Evolutionary conservation across 2,329 filamentous ascomycete genomes (phyloP).

Genomic region (Aspergillus ochraceoroseus): DNA sequence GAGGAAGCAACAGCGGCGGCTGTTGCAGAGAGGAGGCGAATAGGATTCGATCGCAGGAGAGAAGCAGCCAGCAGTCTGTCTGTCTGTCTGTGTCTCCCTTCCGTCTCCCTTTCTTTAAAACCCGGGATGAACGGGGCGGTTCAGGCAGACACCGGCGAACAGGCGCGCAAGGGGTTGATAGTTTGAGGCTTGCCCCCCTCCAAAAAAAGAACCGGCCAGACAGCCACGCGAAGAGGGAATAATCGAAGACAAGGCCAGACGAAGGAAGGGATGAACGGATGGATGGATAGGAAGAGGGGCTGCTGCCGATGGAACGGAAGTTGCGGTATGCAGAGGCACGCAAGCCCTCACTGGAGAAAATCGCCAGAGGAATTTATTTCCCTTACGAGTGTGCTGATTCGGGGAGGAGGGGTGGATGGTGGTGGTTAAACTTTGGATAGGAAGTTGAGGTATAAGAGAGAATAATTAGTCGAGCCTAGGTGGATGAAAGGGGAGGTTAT

Average conservation of each 20-base stretch:
- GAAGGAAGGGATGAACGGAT: constrained; percentile 11
- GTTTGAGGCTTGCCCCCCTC: constrained; percentile 9
- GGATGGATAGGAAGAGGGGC: constrained; percentile 12
- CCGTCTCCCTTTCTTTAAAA: constrained; percentile 27
- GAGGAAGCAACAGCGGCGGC: constrained; percentile 11
- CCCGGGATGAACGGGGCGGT: constrained; percentile 9
- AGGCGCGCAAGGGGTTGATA: constrained; percentile 23
- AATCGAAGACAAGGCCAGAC: constrained; percentile 21
- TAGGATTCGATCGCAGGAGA: constrained; percentile 19
- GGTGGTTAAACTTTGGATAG: constrained; percentile 12
- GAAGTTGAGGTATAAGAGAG: too few relatives aligned
- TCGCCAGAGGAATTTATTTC: constrained; percentile 22
- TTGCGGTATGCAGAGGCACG: constrained; percentile 27
- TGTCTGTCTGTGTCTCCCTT: constrained; percentile 24
- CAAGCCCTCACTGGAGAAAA: constrained; percentile 20
- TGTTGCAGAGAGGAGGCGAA: constrained; percentile 14
- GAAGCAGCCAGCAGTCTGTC: constrained; percentile 18
- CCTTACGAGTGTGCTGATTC: constrained; percentile 22
- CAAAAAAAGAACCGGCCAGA: constrained; percentile 14
- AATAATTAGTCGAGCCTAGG: constrained; percentile 6
- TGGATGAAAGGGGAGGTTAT: constrained; percentile 7
- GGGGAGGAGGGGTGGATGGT: too few relatives aligned
- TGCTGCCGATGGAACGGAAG: constrained; percentile 20
- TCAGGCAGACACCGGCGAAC: constrained; percentile 11
- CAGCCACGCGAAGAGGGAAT: constrained; percentile 23